Evolutionary conservation across 75 land plant species (phyloP).

Genomic region (Chamaecyparis obtusa): DNA sequence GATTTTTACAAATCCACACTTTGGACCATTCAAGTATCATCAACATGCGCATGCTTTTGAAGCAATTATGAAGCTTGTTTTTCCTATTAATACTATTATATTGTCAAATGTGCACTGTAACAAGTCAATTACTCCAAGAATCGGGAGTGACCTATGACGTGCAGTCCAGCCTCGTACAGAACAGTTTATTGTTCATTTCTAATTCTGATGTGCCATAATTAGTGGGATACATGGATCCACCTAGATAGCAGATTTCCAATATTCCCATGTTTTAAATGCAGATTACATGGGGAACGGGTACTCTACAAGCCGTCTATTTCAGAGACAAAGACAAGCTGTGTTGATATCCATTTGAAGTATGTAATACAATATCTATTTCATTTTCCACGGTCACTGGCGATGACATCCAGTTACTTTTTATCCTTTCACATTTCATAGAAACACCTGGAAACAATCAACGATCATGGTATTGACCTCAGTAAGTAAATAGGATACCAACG

Average conservation of each 20-base stretch:
- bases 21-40: no score
- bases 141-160: neutral
- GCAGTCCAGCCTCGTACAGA: neutral
- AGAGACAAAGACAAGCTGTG: neutral
- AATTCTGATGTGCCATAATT: neutral
- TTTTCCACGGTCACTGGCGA: neutral
- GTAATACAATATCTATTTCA: constrained; percentile 1
- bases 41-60: neutral
- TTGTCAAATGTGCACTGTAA: neutral
- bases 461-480: neutral
- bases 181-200: neutral
- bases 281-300: neutral
- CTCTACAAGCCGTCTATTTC: neutral
- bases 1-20: no score
- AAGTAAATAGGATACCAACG: neutral
- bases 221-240: neutral
- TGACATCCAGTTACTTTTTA: neutral
- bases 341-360: neutral
- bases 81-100: neutral
- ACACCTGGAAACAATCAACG: neutral
- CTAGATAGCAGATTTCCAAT: neutral
- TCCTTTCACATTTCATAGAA: neutral
- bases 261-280: neutral
- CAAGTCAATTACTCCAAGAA: neutral
- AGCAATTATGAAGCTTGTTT: neutral